Conservation (phyloP, 257 asterid species). For the Hygrophila difformis region DNA sequence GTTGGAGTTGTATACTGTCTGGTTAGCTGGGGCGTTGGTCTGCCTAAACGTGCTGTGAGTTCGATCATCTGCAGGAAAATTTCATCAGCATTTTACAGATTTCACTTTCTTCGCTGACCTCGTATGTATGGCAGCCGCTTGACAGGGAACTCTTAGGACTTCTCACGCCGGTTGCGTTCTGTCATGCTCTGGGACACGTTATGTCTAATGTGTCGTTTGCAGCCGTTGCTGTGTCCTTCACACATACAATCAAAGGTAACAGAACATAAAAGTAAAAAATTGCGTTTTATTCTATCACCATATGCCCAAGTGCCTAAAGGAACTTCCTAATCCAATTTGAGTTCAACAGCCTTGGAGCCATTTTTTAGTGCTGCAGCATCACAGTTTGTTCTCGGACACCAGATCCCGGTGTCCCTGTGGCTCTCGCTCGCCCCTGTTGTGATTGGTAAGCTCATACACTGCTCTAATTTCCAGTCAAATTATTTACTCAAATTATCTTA, state of each 20-base stretch:
- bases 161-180: constrained; percentile 37
- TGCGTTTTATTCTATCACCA: too few species aligned
- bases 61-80: neutral
- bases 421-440: constrained; percentile 39
- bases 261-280: neutral
- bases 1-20: constrained; percentile 37
- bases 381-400: constrained; percentile 38
- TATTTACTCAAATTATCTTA: too few species aligned
- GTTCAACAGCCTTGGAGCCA: constrained; percentile 37
- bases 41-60: constrained; percentile 46
- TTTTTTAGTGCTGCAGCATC: constrained; percentile 42
- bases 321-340: neutral
- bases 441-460: constrained; percentile 20
- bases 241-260: constrained; percentile 41
- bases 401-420: constrained; percentile 34
- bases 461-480: too few species aligned
- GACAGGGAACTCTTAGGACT: constrained; percentile 28
- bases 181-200: constrained; percentile 50
- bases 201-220: constrained; percentile 44
- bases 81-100: neutral
- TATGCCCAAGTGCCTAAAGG: too few species aligned
- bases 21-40: constrained; percentile 32
- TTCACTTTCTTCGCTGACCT: neutral
- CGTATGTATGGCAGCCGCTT: constrained; percentile 25
- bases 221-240: constrained; percentile 46